A percentile compares a stretch with the other conserved stretches of the same genome.
These are phyloP conservation scores for Mikania micrantha DNA, from an alignment of 129 eudicot genomes.

Conservation along the genomic window DNA sequence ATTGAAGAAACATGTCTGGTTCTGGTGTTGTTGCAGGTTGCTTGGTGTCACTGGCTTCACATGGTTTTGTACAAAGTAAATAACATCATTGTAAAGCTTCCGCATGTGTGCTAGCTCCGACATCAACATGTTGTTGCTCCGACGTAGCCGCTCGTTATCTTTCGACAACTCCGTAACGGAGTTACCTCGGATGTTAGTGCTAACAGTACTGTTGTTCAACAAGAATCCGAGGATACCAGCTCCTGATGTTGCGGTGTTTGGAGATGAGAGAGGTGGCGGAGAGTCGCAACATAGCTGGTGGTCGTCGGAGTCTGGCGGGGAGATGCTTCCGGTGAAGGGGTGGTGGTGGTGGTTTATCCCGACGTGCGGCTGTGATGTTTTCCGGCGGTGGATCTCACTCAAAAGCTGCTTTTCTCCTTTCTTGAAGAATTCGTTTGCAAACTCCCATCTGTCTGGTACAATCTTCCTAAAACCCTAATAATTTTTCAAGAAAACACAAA, in stretches of 20 bases:
- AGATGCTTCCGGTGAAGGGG: conserved; percentile 54
- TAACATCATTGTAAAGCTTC: conserved; percentile 82
- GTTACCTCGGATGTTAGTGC: neutral
- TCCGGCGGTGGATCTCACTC: conserved; percentile 93
- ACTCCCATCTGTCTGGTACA: conserved; percentile 98
- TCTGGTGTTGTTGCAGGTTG: no score
- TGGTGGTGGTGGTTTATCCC: conserved; percentile 51
- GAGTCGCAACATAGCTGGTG: conserved; percentile 35
- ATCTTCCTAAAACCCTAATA: conserved; percentile 89
- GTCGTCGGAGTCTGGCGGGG: conserved; percentile 84
- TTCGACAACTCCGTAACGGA: conserved; percentile 59
- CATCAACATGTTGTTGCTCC: conserved; percentile 76
- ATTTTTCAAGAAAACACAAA: neutral
- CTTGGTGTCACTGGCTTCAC: conserved; percentile 76
- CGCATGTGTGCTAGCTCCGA: conserved; percentile 89
- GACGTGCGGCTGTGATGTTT: conserved; percentile 67
- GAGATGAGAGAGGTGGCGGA: conserved; percentile 51
- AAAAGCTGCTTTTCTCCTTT: conserved; percentile 82
- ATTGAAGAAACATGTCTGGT: conserved; percentile 5
- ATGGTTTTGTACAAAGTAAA: conserved; percentile 88
- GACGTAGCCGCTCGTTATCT: conserved; percentile 76
- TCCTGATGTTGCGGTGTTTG: conserved; percentile 15
- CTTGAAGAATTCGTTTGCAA: conserved; percentile 79
- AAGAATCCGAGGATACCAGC: conserved; percentile 11
- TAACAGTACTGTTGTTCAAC: neutral